These are phyloP conservation scores for Exophiala sideris DNA, from an alignment of 2,329 filamentous ascomycete species.

Conservation along the genomic window DNA sequence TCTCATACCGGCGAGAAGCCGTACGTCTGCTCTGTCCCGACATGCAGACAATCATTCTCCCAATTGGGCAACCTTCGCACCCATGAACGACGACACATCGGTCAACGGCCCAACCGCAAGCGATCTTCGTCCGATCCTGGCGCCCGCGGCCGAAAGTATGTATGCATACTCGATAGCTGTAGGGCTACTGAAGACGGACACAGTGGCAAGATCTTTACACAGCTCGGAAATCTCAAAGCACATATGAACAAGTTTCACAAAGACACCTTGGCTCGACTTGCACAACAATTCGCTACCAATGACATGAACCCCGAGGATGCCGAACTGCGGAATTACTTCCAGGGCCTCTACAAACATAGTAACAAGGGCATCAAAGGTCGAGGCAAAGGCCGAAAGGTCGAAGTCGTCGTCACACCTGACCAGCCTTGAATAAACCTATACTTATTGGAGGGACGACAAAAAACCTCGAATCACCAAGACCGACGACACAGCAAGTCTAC, in stretches of 20 bases:
- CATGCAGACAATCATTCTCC: constrained; percentile 77
- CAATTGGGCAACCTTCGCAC: constrained; percentile 88
- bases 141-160: constrained; percentile 58
- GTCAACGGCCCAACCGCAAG: constrained; percentile 81
- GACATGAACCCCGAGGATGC: constrained; percentile 67
- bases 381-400: constrained; percentile 74
- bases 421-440: constrained; percentile 3
- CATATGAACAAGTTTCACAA: constrained; percentile 94
- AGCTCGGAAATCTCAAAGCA: constrained; percentile 88
- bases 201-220: constrained; percentile 74
- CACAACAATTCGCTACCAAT: constrained; percentile 60
- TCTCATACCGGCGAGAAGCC: constrained; percentile 88
- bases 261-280: constrained; percentile 67
- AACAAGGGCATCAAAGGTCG: constrained; percentile 98
- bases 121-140: constrained; percentile 43
- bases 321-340: constrained; percentile 80
- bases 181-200: constrained; percentile 9
- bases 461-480: too few species aligned
- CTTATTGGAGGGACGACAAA: neutral
- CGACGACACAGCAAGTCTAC: too few species aligned
- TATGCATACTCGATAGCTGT: constrained; percentile 78
- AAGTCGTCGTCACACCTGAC: constrained; percentile 20
- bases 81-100: constrained; percentile 81
- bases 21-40: constrained; percentile 69
- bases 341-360: constrained; percentile 88